Conservation (phyloP, 208 protist species). For the Zelonia costaricensis region DNA sequence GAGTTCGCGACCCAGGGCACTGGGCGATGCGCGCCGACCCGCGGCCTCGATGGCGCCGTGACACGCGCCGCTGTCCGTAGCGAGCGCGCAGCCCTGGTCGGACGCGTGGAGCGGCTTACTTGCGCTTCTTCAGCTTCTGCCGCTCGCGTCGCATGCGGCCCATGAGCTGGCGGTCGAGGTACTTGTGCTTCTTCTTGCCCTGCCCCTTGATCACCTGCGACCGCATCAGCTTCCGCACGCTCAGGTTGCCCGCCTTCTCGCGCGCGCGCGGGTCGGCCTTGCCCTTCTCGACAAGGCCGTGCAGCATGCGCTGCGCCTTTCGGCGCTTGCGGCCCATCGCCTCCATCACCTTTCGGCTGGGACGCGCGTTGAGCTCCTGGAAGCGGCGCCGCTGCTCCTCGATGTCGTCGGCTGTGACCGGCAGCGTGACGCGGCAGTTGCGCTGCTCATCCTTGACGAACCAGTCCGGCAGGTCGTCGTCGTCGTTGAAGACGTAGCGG, state of each 20-base stretch:
- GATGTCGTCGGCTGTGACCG: constrained; percentile 90
- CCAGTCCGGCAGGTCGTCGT: constrained; percentile 91
- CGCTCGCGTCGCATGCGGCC: constrained; percentile 71
- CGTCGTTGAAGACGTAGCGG: constrained; percentile 88
- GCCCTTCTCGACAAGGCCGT: constrained; percentile 85
- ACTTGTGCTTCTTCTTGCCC: constrained; percentile 83
- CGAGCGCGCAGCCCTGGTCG: too few species aligned
- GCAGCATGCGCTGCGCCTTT: constrained; percentile 81
- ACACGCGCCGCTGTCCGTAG: too few species aligned
- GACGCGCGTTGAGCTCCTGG: constrained; percentile 93
- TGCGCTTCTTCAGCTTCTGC: constrained; percentile 33
- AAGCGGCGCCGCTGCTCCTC: constrained; percentile 92
- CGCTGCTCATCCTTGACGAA: constrained; percentile 93
- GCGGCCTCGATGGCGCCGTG: too few species aligned
- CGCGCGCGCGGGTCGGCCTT: constrained; percentile 85
- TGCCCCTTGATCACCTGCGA: constrained; percentile 80
- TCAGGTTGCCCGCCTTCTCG: constrained; percentile 77
- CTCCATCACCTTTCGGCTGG: constrained; percentile 97
- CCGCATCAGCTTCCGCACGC: constrained; percentile 88
- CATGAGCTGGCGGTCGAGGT: constrained; percentile 73
- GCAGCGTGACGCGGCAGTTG: constrained; percentile 82
- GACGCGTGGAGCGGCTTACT: not conserved
- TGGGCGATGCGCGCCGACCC: too few species aligned
- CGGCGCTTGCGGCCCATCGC: constrained; percentile 96
- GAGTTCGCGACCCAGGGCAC: too few species aligned